Base-by-base conservation (phyloP, 2,329 filamentous ascomycete species). In the Paecilomyces dactylethromorphus region DNA sequence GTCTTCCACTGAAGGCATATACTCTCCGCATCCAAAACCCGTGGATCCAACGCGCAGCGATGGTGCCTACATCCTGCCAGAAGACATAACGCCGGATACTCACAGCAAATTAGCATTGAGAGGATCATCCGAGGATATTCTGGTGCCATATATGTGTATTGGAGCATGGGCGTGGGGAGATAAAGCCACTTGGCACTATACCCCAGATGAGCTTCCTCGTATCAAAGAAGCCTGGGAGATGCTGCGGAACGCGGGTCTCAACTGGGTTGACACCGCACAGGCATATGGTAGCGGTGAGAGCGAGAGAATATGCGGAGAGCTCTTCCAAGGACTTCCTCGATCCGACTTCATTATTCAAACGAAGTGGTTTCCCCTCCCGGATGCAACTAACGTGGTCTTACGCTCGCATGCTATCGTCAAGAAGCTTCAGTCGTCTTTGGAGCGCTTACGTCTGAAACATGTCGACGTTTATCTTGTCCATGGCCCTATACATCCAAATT, bases 201-300 rank as follows among this genome's bases (percentile, higher is more conserved):
- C 74, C n/a, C 57, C 67, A 15, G 66, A 70, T 6, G 73, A 77
- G 56, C 66, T 68, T n/a, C 69, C 65, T 2, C 65, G 58, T 13
- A 66, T 75, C 12, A 72, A 74, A 15, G 70, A 69, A 52, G 76
- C 75, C 21, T 79, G 76, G 75, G 61, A 69, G 49, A 62, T 69
- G 26, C 66, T 75, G n/a, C 68, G 74, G 54, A 62, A 68, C 6
- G 68, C 70, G 3, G 71, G 73, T 13, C 59, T 78, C 24, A 77
- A 73, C 57, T 78, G 78, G 59, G 71, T 79, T 59, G 77, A 79
- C 61, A 79, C 76, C 5, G 76, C 77, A 8, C 73, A 78, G 65
- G 73, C 69, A 15, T 79, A 79, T 61, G 76, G 76, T 49, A 68
- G 67, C 26, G 75, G 76, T 3, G 70, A 77, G 58, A 76, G 73